Evolutionary conservation across 495 filamentous ascomycete species (phyloP), one percentile per base, ranked within the genome.

Genomic region (Darksidea phi): DNA sequence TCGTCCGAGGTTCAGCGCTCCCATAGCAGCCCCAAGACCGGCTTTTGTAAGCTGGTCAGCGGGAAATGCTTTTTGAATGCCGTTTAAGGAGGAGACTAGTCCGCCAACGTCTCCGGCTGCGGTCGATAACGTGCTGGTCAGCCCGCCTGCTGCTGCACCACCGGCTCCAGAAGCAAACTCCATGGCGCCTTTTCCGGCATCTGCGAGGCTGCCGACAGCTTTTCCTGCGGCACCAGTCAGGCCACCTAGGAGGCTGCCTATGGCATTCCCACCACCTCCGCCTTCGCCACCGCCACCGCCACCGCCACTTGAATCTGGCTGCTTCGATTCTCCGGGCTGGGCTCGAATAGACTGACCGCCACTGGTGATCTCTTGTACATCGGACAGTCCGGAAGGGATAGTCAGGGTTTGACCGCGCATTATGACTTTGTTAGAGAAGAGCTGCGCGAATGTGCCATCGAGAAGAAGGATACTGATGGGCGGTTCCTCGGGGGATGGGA

Each of bases 1-100:
- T n/a, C 54, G 38, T 28, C 54, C 54, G 15, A 57, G 42, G 42
- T 57, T 57, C 23, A 47, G 54, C 3, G 42, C 54, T 34, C n/a
- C 17, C 10, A 36, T 24, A 12, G 47, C 20, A n/a, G 23, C 6
- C 2, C 36, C 18, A 6, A 46, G 6, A 11, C 54, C 54, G 47
- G 12, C 41, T 18, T 57, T 17, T 11, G 41, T 11, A 5, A 57
- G 26, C 3, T 47, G 23, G 23, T n/a, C 43, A 4, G 32, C 23
- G 6, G 13, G 15, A 18, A 57, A 46, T 32, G 54, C 13, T 37
- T 57, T 23, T 24, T 57, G 54, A 17, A 57, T 57, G 54, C 54
- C 54, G 23, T 57, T 57, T 20, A 57, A 2, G 12, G 54, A 57
- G 43, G 38, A 26, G 38, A 57, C 41, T 2, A 57, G 15, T 2